These are phyloP conservation scores for Triticum dicoccoides DNA, from an alignment of 176 grass and related monocot genomes.

Conservation along the genomic window DNA sequence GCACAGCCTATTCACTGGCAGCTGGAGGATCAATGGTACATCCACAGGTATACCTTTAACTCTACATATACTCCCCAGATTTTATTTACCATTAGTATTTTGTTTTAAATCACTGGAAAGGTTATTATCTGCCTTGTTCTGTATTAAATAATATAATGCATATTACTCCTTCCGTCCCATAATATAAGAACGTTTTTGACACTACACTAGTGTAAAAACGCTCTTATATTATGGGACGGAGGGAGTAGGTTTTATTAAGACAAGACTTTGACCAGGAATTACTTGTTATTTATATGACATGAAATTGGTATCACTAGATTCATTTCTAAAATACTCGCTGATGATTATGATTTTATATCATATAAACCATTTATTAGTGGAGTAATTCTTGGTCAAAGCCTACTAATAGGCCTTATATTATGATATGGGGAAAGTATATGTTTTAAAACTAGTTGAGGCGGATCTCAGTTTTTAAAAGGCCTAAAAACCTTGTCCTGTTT, in stretches of 20 bases:
- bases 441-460: not conserved
- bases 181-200: no score
- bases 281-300: no score
- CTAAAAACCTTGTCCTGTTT: not conserved
- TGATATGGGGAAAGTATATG: not conserved
- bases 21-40: conserved; percentile 88
- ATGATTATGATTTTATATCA: not conserved
- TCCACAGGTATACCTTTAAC: conserved; percentile 52
- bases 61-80: not conserved
- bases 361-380: not conserved
- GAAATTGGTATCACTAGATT: not conserved
- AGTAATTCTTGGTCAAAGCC: not conserved
- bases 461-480: not conserved
- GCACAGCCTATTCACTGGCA: conserved; percentile 78
- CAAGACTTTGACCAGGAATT: no score
- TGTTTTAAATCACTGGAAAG: not conserved
- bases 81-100: conserved; percentile 8
- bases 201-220: no score
- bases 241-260: no score
- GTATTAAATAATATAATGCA: not conserved
- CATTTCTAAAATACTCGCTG: not conserved
- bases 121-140: conserved; percentile 1
- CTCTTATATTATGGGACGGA: no score
- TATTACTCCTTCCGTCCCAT: no score
- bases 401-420: no score